Percentiles rank a stretch among this genome's conserved stretches.
Conservation (phyloP, 345 rosid species). For the Passiflora organensis region DNA sequence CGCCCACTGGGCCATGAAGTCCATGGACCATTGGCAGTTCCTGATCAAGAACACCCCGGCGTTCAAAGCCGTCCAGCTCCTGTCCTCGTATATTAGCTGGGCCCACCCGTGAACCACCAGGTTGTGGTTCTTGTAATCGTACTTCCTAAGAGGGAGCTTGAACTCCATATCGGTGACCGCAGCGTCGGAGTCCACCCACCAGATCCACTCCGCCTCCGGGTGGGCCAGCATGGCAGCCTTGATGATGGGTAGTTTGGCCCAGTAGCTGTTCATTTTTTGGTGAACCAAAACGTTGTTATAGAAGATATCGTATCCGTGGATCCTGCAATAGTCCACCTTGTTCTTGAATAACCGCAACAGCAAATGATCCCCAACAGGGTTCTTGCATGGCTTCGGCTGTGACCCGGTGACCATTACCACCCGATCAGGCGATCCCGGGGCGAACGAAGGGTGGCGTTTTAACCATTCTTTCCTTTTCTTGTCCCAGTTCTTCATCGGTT, state of each 20-base stretch:
- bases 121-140: constrained; percentile 47
- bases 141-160: constrained; percentile 57
- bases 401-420: constrained; percentile 81
- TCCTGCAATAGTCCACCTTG: constrained; percentile 85
- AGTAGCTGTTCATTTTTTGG: constrained; percentile 62
- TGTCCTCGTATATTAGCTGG: constrained; percentile 42
- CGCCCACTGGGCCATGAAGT: constrained; percentile 72
- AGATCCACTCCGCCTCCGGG: constrained; percentile 99
- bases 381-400: constrained; percentile 74
- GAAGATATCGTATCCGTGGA: constrained; percentile 79
- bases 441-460: constrained; percentile 61
- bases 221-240: constrained; percentile 89
- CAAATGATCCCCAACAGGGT: constrained; percentile 82
- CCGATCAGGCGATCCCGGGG: constrained; percentile 48
- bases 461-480: constrained; percentile 72
- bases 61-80: constrained; percentile 85
- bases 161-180: constrained; percentile 91
- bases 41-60: constrained; percentile 83
- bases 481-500: constrained; percentile 63
- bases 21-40: constrained; percentile 98
- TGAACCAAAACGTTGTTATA: constrained; percentile 73
- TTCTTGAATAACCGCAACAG: constrained; percentile 74
- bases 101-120: constrained; percentile 94
- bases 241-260: constrained; percentile 84
- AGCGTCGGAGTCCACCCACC: constrained; percentile 99